Evolutionary conservation across 108 stramenopile species (phyloP).

Genomic region (Phaeodactylum tricornutum): DNA sequence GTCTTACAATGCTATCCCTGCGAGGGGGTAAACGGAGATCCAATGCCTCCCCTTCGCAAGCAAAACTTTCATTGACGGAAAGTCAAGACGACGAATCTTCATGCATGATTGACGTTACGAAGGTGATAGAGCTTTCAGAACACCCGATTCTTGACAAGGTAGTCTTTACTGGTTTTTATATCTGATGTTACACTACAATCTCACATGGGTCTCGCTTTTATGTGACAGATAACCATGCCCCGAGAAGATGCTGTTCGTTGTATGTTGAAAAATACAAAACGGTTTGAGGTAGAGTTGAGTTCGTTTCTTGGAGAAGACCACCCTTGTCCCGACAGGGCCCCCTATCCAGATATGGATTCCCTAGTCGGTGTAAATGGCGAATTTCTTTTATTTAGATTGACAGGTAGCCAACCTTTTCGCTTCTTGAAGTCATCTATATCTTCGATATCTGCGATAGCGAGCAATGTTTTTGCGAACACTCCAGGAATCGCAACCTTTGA

Average conservation of each 20-base stretch:
- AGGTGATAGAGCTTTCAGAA: slow-evolving; percentile 3
- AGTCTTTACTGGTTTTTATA: neutral
- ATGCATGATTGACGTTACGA: slow-evolving; percentile 1
- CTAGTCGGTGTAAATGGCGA: slow-evolving; percentile 47
- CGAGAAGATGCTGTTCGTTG: slow-evolving; percentile 29
- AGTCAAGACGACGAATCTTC: too few species aligned
- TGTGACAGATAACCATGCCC: slow-evolving; percentile 40
- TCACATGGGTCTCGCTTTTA: neutral
- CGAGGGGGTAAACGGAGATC: slow-evolving; percentile 31
- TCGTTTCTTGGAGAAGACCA: slow-evolving; percentile 44
- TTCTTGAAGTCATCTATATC: slow-evolving; percentile 25
- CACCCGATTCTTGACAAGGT: slow-evolving; percentile 13
- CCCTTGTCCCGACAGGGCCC: slow-evolving; percentile 42
- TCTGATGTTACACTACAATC: neutral
- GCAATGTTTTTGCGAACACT: slow-evolving; percentile 43
- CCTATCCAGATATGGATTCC: slow-evolving; percentile 45
- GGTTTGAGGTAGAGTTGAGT: slow-evolving; percentile 36
- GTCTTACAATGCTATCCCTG: slow-evolving; percentile 26
- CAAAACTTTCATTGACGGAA: too few species aligned
- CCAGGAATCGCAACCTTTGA: slow-evolving; percentile 55
- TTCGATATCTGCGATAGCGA: slow-evolving; percentile 23
- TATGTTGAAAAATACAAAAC: slow-evolving; percentile 21
- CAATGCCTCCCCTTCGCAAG: neutral
- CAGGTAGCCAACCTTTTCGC: slow-evolving; percentile 46
- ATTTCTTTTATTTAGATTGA: slow-evolving; percentile 55